A percentile compares a stretch with the other conserved stretches of the same genome.
Evolutionary conservation across 495 filamentous ascomycete species (phyloP).

Genomic region (Apodospora peruviana): DNA sequence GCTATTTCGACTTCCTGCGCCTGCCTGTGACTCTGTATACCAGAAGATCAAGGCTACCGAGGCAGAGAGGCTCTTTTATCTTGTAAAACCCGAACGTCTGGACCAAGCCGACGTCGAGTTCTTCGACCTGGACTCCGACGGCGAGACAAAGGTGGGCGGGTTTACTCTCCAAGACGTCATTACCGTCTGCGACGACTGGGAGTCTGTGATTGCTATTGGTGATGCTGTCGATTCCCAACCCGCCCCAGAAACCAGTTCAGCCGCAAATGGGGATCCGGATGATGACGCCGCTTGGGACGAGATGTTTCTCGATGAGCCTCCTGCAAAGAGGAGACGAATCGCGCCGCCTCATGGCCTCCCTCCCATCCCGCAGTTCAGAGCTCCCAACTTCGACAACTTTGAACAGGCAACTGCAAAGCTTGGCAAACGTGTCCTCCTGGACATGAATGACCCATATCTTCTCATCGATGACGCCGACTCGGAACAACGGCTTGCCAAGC

Average conservation of each 20-base stretch:
- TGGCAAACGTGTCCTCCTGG: constrained; percentile 72
- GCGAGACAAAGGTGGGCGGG: constrained; percentile 58
- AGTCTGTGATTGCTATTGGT: constrained; percentile 44
- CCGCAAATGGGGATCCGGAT: constrained; percentile 23
- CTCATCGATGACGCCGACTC: constrained; percentile 55
- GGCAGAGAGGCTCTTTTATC: constrained; percentile 52
- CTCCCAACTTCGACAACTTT: constrained; percentile 45
- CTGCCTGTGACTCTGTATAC: constrained; percentile 30
- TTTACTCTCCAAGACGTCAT: constrained; percentile 69
- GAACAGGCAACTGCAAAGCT: constrained; percentile 59
- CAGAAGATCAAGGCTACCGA: constrained; percentile 55
- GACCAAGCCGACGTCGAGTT: constrained; percentile 54
- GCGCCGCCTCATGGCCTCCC: constrained; percentile 35
- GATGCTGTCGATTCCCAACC: constrained; percentile 16
- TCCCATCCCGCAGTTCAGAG: constrained; percentile 34
- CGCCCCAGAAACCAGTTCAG: constrained; percentile 11
- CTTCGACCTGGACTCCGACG: constrained; percentile 44
- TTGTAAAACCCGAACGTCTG: constrained; percentile 39
- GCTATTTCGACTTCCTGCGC: constrained; percentile 62
- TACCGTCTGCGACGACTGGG: constrained; percentile 81
- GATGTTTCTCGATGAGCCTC: constrained; percentile 39
- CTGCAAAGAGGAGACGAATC: constrained; percentile 32
- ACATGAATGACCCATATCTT: constrained; percentile 84
- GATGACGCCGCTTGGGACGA: constrained; percentile 52
- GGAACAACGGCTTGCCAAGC: constrained; percentile 45